These are phyloP conservation scores for Cryptococcus sp. DNA, from an alignment of 1,284 basidiomycete genomes.

Conservation along the genomic window DNA sequence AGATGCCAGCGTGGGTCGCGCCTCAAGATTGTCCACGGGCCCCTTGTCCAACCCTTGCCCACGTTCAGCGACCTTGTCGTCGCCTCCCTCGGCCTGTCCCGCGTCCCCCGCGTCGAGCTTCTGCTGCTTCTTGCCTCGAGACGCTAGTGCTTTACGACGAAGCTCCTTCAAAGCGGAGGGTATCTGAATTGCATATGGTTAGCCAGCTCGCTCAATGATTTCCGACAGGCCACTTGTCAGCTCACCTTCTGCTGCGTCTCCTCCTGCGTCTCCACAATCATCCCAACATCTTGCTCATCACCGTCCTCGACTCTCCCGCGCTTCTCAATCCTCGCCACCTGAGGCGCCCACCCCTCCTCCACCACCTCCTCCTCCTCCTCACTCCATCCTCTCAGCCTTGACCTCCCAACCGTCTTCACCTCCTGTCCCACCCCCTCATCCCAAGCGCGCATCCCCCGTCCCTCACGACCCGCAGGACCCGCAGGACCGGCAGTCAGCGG, in stretches of 20 bases:
- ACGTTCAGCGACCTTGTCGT: too few species aligned
- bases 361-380: neutral
- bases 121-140: neutral
- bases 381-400: conserved; percentile 2
- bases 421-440: neutral
- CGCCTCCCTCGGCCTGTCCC: too few species aligned
- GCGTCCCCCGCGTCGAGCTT: neutral
- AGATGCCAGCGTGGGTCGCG: too few species aligned
- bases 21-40: too few species aligned
- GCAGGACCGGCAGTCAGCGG: neutral
- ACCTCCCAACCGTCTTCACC: neutral
- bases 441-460: neutral
- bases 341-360: neutral
- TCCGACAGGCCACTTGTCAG: neutral
- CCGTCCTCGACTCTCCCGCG: neutral
- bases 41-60: too few species aligned
- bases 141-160: neutral
- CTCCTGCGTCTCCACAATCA: neutral
- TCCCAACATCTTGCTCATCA: neutral
- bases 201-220: conserved; percentile 1
- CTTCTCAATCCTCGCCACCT: conserved; percentile 5
- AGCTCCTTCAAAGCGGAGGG: neutral
- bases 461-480: neutral
- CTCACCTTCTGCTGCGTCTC: neutral
- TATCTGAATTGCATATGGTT: neutral